Base-by-base conservation (phyloP, 2,329 filamentous ascomycete genomes). In the Talaromyces sp. region DNA sequence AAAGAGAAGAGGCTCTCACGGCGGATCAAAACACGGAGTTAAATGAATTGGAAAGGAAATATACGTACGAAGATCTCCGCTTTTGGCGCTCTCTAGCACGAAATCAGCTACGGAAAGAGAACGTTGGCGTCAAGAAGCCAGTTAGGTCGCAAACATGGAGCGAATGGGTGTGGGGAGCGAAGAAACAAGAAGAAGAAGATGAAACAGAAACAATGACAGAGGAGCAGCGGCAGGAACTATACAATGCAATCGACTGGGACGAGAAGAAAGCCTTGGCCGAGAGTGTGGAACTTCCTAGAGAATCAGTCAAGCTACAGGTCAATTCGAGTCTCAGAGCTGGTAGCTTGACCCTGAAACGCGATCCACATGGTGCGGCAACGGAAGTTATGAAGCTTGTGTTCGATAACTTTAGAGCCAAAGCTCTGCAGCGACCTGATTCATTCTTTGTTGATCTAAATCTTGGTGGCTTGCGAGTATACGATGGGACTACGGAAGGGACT, bases 181-280 rank as follows among this genome's bases (percentile, higher is more conserved):
- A 93, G 71, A 83, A 89, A 60, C 85, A 90, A 47, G 83, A 90
- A 52, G 83, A 90, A 52, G 83, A 90, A 52, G 84, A 88, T 3
- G 90, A 96, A 70, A 90, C 93, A 67, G 91, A 89, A 0, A 87
- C 92, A 66, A 96, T 99, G 84, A 96, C 92, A 0, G 95, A 99
- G 67, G 89, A 98, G 77, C 93, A 99, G 76, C 89, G 94, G 48
- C 93, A 98, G 75, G 94, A 99, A 78, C 85, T 99, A 10, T 99
- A 98, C 76, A 90, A 96, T 70, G 96, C 92, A 59, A 99, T 99
- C 72, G 95, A 98, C 72, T 99, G 94, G 89, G 92, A 99, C 68
- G 95, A 99, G 78, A 98, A 97, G 82, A 89, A 93, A 66, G 91
- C 90, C 1, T 84, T 99, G 45, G 85, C 92, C 0, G 93, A 97